Percentiles rank a stretch among this genome's conserved stretches.
Conservation (phyloP, 2,329 filamentous ascomycete species). For the Elsinoe australis region DNA sequence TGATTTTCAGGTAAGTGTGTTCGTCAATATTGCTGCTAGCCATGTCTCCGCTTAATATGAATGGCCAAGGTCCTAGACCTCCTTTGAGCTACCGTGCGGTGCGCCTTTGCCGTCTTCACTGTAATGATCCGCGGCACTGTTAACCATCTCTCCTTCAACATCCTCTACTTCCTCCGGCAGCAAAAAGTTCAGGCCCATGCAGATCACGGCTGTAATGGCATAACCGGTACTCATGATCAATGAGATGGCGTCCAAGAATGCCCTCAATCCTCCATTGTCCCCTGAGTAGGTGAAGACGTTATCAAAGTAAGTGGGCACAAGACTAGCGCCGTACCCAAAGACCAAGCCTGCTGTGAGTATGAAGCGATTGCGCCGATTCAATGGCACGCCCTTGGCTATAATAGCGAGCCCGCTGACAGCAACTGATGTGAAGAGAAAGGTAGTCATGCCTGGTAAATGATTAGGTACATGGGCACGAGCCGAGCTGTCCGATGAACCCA, state of each 20-base stretch:
- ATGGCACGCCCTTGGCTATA: slow-evolving; percentile 56
- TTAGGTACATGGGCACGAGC: too few relatives aligned
- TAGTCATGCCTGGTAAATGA: too few relatives aligned
- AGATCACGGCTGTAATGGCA: slow-evolving; percentile 64
- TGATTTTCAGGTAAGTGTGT: too few relatives aligned
- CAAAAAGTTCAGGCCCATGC: slow-evolving; percentile 64
- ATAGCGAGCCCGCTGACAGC: slow-evolving; percentile 72
- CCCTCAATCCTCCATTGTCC: slow-evolving; percentile 57
- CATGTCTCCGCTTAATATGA: too few relatives aligned
- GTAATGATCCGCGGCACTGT: not conserved
- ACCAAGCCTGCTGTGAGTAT: slow-evolving; percentile 69
- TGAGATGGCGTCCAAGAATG: slow-evolving; percentile 62
- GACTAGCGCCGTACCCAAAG: slow-evolving; percentile 55
- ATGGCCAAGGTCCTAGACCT: too few relatives aligned
- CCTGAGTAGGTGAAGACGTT: slow-evolving; percentile 67
- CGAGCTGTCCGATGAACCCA: too few relatives aligned
- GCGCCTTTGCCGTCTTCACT: slow-evolving; percentile 4
- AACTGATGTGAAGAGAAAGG: slow-evolving; percentile 71
- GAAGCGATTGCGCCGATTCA: slow-evolving; percentile 74
- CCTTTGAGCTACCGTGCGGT: not conserved
- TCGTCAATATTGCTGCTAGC: too few relatives aligned
- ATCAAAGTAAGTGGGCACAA: slow-evolving; percentile 48
- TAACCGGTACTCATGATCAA: slow-evolving; percentile 53
- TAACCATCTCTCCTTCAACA: slow-evolving; percentile 31
- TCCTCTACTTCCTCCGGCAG: slow-evolving; percentile 72